Conservation (phyloP, 805 yeast species). For the Ogataea pini region DNA sequence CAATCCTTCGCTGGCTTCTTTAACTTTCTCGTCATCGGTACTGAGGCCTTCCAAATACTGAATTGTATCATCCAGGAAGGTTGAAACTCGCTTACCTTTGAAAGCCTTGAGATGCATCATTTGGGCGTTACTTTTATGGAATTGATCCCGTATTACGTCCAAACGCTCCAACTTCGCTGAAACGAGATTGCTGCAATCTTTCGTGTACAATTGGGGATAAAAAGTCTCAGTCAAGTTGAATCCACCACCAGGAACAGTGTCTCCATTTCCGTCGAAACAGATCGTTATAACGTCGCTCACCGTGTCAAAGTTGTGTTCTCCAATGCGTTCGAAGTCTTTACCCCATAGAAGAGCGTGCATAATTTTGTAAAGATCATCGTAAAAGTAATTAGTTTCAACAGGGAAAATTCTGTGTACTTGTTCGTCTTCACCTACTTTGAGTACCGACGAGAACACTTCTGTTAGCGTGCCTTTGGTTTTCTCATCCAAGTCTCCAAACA, state of each 20-base stretch:
- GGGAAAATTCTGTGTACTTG: constrained; percentile 33
- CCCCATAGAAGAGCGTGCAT: constrained; percentile 37
- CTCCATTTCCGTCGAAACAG: constrained; percentile 33
- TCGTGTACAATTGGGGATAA: constrained; percentile 43
- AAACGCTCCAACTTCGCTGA: constrained; percentile 21
- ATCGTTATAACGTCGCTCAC: constrained; percentile 40
- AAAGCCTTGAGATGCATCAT: constrained; percentile 29
- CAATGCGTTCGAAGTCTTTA: constrained; percentile 26
- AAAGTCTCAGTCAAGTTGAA: constrained; percentile 34
- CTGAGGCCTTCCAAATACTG: constrained; percentile 23
- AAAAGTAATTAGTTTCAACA: constrained; percentile 36
- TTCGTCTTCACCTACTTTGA: constrained; percentile 17
- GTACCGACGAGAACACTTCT: constrained; percentile 20
- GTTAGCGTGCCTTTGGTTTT: constrained; percentile 17
- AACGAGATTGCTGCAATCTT: constrained; percentile 29
- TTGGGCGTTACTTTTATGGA: constrained; percentile 16
- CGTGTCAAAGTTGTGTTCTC: constrained; percentile 22
- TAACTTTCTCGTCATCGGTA: constrained; percentile 12
- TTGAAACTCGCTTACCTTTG: constrained; percentile 35
- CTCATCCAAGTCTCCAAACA: constrained; percentile 21
- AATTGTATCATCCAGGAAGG: constrained; percentile 29
- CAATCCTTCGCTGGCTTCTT: constrained; percentile 27
- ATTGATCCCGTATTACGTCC: constrained; percentile 17
- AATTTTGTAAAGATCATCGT: constrained; percentile 34
- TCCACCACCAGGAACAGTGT: constrained; percentile 29